Percentiles rank a stretch among this genome's conserved stretches.
Conservation (phyloP, 129 eudicot species). For the Silybum marianum region DNA sequence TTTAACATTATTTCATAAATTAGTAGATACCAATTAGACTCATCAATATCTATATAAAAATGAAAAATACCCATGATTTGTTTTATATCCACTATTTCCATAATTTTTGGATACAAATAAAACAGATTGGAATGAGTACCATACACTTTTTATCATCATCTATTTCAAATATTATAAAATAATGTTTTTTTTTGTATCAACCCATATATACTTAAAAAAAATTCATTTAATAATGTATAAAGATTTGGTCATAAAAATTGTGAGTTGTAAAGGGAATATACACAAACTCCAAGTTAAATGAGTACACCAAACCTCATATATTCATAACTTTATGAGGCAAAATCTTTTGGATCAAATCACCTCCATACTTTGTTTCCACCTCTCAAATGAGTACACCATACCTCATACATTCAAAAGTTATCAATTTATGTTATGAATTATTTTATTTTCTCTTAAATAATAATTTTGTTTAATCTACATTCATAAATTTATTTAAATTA, state of each 20-base stretch:
- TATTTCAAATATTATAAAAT: not conserved
- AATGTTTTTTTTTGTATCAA: not conserved
- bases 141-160: not conserved
- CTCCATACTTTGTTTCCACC: not conserved
- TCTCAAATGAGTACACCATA: not conserved
- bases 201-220: not conserved
- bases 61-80: not conserved
- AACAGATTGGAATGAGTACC: not conserved
- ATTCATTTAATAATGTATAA: not conserved
- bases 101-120: not conserved
- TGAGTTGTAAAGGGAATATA: not conserved
- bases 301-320: not conserved
- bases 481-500: not conserved
- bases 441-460: not conserved
- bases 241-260: not conserved
- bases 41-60: not conserved
- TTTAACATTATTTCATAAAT: not conserved
- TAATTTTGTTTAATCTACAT: too few relatives aligned
- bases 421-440: not conserved
- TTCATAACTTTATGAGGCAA: not conserved
- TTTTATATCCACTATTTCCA: not conserved
- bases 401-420: too few relatives aligned
- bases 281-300: slow-evolving; percentile 3
- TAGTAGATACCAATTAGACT: not conserved
- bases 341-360: not conserved